Evolutionary conservation across 2,329 filamentous ascomycete genomes (phyloP).

Genomic region (Tolypocladium guangdongense): DNA sequence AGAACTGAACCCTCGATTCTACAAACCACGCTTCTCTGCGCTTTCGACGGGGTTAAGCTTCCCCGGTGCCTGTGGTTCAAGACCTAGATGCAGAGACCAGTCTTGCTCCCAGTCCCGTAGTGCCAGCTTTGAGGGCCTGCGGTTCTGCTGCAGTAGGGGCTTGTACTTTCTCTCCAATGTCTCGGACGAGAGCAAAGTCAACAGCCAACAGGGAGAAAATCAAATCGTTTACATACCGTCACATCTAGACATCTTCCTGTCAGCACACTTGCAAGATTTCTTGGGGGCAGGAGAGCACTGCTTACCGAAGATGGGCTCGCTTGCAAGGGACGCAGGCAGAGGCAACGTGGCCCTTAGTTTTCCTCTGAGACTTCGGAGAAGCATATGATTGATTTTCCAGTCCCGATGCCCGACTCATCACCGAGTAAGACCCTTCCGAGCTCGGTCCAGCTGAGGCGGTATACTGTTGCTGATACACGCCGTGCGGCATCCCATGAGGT

Average conservation of each 20-base stretch:
- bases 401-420: slow-evolving; percentile 20
- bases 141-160: neutral
- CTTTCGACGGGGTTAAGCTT: neutral
- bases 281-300: neutral
- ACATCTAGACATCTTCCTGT: slow-evolving; percentile 32
- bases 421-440: slow-evolving; percentile 9
- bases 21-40: neutral
- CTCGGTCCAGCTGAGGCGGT: slow-evolving; percentile 9
- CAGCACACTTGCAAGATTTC: neutral
- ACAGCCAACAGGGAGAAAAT: neutral
- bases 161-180: neutral
- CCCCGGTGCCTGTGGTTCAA: neutral
- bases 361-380: slow-evolving; percentile 52
- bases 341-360: slow-evolving; percentile 71
- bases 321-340: slow-evolving; percentile 82
- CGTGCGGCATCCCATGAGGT: slow-evolving; percentile 4
- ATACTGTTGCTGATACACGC: slow-evolving; percentile 9
- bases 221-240: slow-evolving; percentile 43
- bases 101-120: neutral
- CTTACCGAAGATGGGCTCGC: slow-evolving; percentile 63
- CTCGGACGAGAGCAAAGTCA: neutral
- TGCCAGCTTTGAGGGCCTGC: neutral
- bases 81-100: neutral
- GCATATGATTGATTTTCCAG: slow-evolving; percentile 36
- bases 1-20: neutral